These are phyloP conservation scores for Pittosporum tobira DNA, from an alignment of 129 eudicot species.

Conservation along the genomic window DNA sequence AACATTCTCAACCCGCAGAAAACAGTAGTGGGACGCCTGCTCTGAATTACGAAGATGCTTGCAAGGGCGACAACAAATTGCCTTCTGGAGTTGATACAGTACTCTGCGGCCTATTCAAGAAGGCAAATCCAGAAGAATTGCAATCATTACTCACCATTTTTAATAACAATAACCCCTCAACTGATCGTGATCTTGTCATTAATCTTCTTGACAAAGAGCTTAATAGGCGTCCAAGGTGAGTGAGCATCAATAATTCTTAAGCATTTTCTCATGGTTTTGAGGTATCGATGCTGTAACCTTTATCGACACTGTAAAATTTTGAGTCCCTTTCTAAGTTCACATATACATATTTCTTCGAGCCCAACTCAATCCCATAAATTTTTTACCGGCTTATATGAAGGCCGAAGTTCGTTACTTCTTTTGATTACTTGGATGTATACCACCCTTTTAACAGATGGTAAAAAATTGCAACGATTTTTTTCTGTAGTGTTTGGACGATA, in stretches of 20 bases:
- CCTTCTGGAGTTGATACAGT: constrained; percentile 28
- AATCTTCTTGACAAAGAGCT: constrained; percentile 69
- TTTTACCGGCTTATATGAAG: constrained; percentile 9
- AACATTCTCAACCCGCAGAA: constrained; percentile 32
- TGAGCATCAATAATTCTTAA: constrained; percentile 17
- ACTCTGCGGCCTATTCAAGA: constrained; percentile 51
- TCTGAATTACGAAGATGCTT: constrained; percentile 16
- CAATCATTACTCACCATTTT: constrained; percentile 36
- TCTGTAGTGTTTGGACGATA: too few species aligned
- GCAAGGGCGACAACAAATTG: constrained; percentile 18
- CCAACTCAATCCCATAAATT: background rate
- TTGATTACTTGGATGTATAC: background rate
- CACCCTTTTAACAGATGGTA: background rate
- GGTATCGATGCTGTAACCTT: constrained; percentile 12
- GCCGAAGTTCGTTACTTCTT: too few species aligned
- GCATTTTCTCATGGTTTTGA: constrained; percentile 15
- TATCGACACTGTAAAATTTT: constrained; percentile 33
- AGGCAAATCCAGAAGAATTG: constrained; percentile 70
- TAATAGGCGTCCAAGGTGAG: constrained; percentile 41
- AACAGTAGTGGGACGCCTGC: constrained; percentile 13
- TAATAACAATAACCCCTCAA: constrained; percentile 26
- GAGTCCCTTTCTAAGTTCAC: constrained; percentile 21
- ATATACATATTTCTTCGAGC: background rate
- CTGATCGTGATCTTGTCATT: constrained; percentile 25
- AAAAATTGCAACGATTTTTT: too few species aligned